Percentiles rank a stretch among this genome's conserved stretches.
phyloP scores from a whole-genome alignment of 1,284 basidiomycete genomes.

The Trametes sp. region DNA sequence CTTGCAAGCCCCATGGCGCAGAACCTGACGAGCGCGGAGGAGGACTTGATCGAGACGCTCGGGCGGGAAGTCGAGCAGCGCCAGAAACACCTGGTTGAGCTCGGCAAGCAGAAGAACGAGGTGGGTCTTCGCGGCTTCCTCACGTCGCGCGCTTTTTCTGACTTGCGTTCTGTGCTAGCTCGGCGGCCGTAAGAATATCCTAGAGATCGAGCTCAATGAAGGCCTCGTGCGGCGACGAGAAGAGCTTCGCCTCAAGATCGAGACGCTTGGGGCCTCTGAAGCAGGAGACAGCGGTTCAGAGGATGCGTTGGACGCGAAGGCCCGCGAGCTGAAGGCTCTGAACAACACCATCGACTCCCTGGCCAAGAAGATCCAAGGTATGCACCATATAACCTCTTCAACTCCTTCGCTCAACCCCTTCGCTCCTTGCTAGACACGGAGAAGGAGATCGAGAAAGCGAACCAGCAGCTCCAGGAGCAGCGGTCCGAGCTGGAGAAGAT shows the following conservation, averaged over 20 bases:
- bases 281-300: slow-evolving; percentile 64
- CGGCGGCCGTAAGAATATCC: slow-evolving; percentile 77
- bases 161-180: slow-evolving; percentile 56
- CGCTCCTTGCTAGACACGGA: slow-evolving; percentile 68
- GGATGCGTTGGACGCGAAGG: slow-evolving; percentile 73
- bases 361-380: slow-evolving; percentile 71
- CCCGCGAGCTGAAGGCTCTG: slow-evolving; percentile 73
- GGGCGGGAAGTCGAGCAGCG: slow-evolving; percentile 80
- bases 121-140: slow-evolving; percentile 50
- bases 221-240: slow-evolving; percentile 81
- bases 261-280: slow-evolving; percentile 72
- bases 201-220: slow-evolving; percentile 96
- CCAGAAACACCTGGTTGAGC: slow-evolving; percentile 74
- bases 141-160: no score
- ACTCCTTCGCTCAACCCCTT: not conserved
- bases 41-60: slow-evolving; percentile 71
- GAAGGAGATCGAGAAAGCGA: slow-evolving; percentile 74
- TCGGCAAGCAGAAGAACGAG: slow-evolving; percentile 76
- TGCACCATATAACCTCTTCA: slow-evolving; percentile 30
- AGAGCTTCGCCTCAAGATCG: slow-evolving; percentile 81
- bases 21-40: slow-evolving; percentile 79
- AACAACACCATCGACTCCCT: slow-evolving; percentile 71
- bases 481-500: slow-evolving; percentile 76
- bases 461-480: slow-evolving; percentile 70
- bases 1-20: slow-evolving; percentile 79